Base-by-base conservation (phyloP, 2,329 filamentous ascomycete species). In the Fusarium camptoceras region DNA sequence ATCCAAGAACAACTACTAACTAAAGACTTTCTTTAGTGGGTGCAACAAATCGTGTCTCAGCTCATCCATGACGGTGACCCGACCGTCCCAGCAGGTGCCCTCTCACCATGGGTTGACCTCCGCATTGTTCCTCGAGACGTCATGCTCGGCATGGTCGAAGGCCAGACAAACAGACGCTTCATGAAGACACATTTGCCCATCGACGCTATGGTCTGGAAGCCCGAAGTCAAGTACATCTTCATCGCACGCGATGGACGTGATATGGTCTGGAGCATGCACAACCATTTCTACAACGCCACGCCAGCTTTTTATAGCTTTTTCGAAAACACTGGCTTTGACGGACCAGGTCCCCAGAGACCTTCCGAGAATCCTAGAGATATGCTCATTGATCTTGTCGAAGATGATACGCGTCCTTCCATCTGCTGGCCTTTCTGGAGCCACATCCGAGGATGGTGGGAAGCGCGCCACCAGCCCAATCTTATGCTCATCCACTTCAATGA, bases 361-460 rank as follows among this genome's bases (percentile, higher is more conserved):
- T 30, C 39, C 6, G 46, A 43, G 3, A 48, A 53, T 3, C 62
- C 60, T 0, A 43, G 55, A 6, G 62, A 65, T 1, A 53, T 65
- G 11, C 14, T 65, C 1, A 31, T 51, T 7, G 20, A 51, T 22
- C 53, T 65, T 7, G 31, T 65, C 0, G 47, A 65, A 3, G 34
- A 65, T 1, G 62, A 65, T 9, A 59, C 14, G 15, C 62, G 60
- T 1, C 42, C 10, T 5, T 37, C 46, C 0, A 4, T 65, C 14
- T 15, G 27, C 7, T 65, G 62, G 62, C 62, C 62, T 0, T 65
- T 65, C 41, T 65, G 60, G 62, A 48, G 60, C 9, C 60, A 65
- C 22, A 59, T 65, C 1, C 60, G 62, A 8, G 41, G 53, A 5
- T 65, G 62, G 62, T 65, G 62, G 62, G 39, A 65, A 5, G 30